Conservation (phyloP, 2,329 filamentous ascomycete species). For the Aspergillus terreus region DNA sequence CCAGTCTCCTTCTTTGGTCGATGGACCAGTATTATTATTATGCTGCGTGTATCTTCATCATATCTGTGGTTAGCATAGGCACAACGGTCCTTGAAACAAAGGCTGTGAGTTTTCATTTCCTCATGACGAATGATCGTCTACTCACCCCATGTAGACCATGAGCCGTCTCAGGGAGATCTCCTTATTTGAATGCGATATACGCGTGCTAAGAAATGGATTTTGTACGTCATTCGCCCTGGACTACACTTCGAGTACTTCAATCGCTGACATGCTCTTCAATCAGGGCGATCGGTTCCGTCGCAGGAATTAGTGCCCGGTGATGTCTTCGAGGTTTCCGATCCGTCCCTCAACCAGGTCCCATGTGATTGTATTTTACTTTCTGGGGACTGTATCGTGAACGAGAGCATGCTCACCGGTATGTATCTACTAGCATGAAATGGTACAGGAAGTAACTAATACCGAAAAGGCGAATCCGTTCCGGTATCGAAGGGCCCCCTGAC, state of each 20-base stretch:
- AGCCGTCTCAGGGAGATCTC: conserved; percentile 84
- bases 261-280: not conserved
- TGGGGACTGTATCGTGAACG: conserved; percentile 97
- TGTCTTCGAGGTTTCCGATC: conserved; percentile 94
- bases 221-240: conserved; percentile 54
- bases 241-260: not conserved
- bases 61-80: conserved; percentile 87
- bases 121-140: conserved; percentile 3
- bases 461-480: conserved; percentile 81
- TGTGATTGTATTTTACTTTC: conserved; percentile 88
- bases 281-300: conserved; percentile 81
- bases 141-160: conserved; percentile 64
- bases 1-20: conserved; percentile 91
- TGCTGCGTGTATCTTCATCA: conserved; percentile 87
- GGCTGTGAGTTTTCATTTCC: conserved; percentile 53
- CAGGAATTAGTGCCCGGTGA: conserved; percentile 90
- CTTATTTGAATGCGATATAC: conserved; percentile 89
- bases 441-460: conserved; percentile 14
- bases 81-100: conserved; percentile 88
- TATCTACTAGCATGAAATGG: not conserved
- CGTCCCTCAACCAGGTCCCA: conserved; percentile 79
- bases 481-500: conserved; percentile 87
- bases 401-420: conserved; percentile 88
- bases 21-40: conserved; percentile 98
- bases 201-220: conserved; percentile 90